Evolutionary conservation across 2,329 filamentous ascomycete species (phyloP), one percentile per base, ranked within the genome.

Genomic region (Amesomyces nigricolor): DNA sequence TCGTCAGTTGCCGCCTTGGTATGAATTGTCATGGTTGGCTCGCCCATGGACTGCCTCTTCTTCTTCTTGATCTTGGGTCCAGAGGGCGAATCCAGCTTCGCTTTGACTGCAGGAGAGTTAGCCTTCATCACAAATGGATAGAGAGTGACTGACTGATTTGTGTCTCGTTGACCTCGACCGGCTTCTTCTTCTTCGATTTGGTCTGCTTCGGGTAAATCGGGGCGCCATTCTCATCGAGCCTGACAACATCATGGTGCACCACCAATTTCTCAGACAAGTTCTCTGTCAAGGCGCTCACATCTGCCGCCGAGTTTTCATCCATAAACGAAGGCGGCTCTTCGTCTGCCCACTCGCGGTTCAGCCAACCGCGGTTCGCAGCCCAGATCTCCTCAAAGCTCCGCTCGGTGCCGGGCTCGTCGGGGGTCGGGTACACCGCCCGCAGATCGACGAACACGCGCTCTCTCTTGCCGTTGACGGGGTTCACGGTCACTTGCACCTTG

Each of bases 21-120:
- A 67, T 97, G 91, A 62, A 99, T 82, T 0, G 94, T 99, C 91
- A 99, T 96, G 1, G 94, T 99, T n/a, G 91, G 89, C 70, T 97
- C 92, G 50, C 79, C 75, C 2, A 71, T 70, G 64, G 63, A 62
- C 37, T 58, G 64, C 53, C 85, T 85, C 69, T 88, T 94, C 70
- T 89, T 89, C 61, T 86, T 87, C 61, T 86, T 87, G 53, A 92
- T 79, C 70, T 95, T 97, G 4, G 84, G 85, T n/a, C 85, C 82
- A 0, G 88, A 88, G 0, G 91, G 92, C 2, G 92, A 96, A 65
- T 94, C 89, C 53, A 97, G 76, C 64, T 96, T 96, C 55, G 91
- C 87, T 77, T 95, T 94, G 71, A 97, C 90, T 94, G 63, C 58
- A 30, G 58, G 39, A 8, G 13, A 55, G 63, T 78, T 64, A 62